Percentiles rank a stretch among this genome's conserved stretches.
These are phyloP conservation scores for Oryza glaberrima DNA, from an alignment of 176 grass and related monocot genomes.

Conservation along the genomic window DNA sequence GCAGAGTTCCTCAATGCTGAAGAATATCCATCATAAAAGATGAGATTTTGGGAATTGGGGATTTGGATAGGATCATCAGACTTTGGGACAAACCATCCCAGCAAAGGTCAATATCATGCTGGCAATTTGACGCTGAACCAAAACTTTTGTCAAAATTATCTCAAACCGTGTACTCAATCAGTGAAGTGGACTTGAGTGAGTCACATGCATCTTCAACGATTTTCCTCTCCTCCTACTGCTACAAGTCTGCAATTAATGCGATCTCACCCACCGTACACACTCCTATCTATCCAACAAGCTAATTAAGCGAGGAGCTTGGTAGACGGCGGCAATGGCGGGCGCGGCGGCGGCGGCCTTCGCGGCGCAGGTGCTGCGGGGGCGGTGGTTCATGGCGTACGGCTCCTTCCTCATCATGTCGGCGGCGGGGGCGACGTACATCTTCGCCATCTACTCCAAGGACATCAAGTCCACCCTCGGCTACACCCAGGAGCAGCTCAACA, in stretches of 20 bases:
- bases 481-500: slow-evolving; percentile 67
- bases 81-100: not conserved
- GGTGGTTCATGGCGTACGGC: slow-evolving; percentile 60
- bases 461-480: slow-evolving; percentile 60
- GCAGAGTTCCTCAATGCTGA: not conserved
- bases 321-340: not conserved
- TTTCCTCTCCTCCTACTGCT: no score
- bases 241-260: not conserved
- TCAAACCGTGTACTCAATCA: not conserved
- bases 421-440: slow-evolving; percentile 55
- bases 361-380: not conserved
- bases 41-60: not conserved
- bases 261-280: not conserved
- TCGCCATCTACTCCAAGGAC: slow-evolving; percentile 71
- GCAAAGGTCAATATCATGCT: not conserved
- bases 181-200: no score
- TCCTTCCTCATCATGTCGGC: slow-evolving; percentile 63
- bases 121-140: not conserved
- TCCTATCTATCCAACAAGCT: no score
- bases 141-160: not conserved
- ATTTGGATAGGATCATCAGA: not conserved
- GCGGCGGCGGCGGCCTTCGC: slow-evolving; percentile 1
- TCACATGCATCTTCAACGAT: no score
- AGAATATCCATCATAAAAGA: not conserved
- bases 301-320: no score